These are phyloP conservation scores for Hygrocybe coccinea DNA, from an alignment of 768 basidiomycete species.

Conservation along the genomic window DNA sequence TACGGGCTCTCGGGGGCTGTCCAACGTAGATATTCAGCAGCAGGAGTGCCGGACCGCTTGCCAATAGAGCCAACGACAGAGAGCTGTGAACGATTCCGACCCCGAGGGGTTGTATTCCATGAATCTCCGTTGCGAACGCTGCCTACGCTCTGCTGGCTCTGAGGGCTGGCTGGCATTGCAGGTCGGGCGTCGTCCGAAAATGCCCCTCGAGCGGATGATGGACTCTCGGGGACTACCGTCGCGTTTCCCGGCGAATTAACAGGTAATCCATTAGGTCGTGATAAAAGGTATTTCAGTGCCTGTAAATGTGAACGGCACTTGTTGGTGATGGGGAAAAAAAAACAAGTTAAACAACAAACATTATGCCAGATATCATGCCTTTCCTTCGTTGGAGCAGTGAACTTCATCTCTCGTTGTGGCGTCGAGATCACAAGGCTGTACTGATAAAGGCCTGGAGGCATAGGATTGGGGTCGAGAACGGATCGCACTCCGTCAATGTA, in stretches of 20 bases:
- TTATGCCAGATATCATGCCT: constrained; percentile 96
- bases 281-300: constrained; percentile 88
- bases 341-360: constrained; percentile 41
- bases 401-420: constrained; percentile 94
- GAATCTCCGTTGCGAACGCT: constrained; percentile 56
- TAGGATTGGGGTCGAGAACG: constrained; percentile 92
- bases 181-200: constrained; percentile 52
- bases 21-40: constrained; percentile 85
- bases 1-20: constrained; percentile 69
- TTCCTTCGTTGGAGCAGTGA: constrained; percentile 94
- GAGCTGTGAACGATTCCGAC: constrained; percentile 74
- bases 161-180: constrained; percentile 52
- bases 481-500: constrained; percentile 90
- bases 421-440: constrained; percentile 92
- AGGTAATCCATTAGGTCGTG: constrained; percentile 53
- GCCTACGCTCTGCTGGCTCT: constrained; percentile 67
- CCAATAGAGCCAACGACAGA: constrained; percentile 69
- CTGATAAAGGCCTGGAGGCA: constrained; percentile 88
- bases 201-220: constrained; percentile 43
- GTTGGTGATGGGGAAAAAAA: constrained; percentile 9
- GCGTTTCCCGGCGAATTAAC: constrained; percentile 38
- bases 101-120: constrained; percentile 74
- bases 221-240: constrained; percentile 42
- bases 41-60: constrained; percentile 87
- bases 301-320: constrained; percentile 29